phyloP scores from a whole-genome alignment of 1,139 yeast species.

The Zygosaccharomyces sapae region DNA sequence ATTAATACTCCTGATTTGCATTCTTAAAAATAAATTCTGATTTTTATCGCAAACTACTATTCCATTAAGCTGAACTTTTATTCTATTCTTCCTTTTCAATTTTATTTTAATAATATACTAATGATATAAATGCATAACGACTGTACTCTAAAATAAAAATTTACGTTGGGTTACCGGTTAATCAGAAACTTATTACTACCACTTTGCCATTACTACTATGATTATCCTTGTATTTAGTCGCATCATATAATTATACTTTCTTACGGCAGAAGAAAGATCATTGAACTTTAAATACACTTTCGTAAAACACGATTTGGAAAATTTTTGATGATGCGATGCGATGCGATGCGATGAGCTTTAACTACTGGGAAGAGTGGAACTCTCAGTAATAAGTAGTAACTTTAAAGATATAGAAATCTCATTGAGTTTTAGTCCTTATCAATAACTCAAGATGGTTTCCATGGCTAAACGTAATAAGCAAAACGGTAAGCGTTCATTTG shows the following conservation, averaged over 20 bases:
- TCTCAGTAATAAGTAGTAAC: too few relatives aligned
- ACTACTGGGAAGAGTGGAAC: neutral
- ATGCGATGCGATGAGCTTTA: slow-evolving; percentile 9
- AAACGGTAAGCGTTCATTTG: slow-evolving; percentile 10
- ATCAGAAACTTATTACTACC: too few relatives aligned
- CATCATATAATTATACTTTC: neutral
- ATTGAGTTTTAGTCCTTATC: neutral
- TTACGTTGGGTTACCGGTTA: too few relatives aligned
- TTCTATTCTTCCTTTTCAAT: neutral
- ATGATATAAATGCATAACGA: slow-evolving; percentile 1
- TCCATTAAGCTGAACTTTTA: neutral
- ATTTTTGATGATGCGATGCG: slow-evolving; percentile 10
- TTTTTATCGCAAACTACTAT: neutral
- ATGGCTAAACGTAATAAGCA: slow-evolving; percentile 10
- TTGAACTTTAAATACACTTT: neutral
- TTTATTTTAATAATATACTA: neutral
- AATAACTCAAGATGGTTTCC: slow-evolving; percentile 11
- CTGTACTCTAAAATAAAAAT: neutral
- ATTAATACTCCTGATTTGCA: neutral
- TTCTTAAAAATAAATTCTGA: neutral
- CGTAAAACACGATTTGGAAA: slow-evolving; percentile 1
- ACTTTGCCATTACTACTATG: too few relatives aligned
- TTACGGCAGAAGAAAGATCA: neutral
- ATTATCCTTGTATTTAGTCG: neutral
- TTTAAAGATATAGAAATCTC: too few relatives aligned